Evolutionary conservation across 2,329 filamentous ascomycete genomes (phyloP).

Genomic region (Calonectria hongkongensis): DNA sequence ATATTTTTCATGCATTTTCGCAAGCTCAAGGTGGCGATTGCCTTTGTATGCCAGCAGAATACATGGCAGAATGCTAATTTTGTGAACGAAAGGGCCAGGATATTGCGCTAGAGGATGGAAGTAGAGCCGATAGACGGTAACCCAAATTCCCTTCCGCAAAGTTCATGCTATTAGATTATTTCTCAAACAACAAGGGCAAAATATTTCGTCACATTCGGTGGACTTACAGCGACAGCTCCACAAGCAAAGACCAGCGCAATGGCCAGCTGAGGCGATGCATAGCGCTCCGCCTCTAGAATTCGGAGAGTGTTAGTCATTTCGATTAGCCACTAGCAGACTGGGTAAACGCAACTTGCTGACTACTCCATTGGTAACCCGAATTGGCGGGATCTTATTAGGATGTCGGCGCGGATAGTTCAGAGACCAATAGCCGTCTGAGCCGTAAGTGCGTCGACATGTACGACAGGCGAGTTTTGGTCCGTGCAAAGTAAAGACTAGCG

Average conservation of each 20-base stretch:
- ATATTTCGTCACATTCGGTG: not conserved
- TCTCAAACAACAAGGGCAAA: not conserved
- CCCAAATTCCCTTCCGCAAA: not conserved
- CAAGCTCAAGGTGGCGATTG: not conserved
- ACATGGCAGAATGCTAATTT: slow-evolving; percentile 1
- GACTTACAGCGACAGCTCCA: not conserved
- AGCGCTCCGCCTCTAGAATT: not conserved
- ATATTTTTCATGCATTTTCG: not conserved
- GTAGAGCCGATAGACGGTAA: not conserved
- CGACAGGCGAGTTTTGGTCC: not conserved
- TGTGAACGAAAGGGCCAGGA: not conserved
- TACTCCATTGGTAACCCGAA: not conserved
- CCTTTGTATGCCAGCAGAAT: not conserved
- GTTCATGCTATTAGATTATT: not conserved
- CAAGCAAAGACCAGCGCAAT: not conserved
- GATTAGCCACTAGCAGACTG: not conserved
- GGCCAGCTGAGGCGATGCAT: not conserved
- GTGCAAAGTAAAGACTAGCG: not conserved
- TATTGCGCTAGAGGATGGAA: not conserved
- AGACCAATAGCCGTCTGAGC: not conserved
- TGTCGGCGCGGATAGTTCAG: not conserved
- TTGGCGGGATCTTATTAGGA: not conserved
- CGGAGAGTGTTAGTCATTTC: not conserved
- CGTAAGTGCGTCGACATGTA: not conserved
- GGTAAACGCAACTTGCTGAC: not conserved